phyloP scores from a whole-genome alignment of 163 green algal species.

The Scenedesmus sp. region DNA sequence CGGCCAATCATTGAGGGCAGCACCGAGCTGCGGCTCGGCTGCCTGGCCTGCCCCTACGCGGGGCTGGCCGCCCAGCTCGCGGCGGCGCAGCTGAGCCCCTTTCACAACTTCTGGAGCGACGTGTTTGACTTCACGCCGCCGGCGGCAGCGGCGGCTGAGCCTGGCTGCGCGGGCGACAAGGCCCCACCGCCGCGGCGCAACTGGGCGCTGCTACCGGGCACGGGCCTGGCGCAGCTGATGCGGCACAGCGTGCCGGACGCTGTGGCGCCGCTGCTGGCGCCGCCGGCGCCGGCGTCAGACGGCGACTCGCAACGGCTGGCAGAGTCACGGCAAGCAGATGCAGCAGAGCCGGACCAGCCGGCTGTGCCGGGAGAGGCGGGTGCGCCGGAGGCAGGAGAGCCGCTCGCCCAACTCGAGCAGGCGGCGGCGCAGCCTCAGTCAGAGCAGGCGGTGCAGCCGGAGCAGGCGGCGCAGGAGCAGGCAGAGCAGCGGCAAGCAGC shows the following conservation, averaged over 20 bases:
- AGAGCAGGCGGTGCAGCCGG: too few relatives aligned
- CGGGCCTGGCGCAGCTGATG: neutral
- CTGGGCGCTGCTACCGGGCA: conserved; percentile 22
- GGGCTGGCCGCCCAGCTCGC: conserved; percentile 63
- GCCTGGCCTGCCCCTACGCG: conserved; percentile 63
- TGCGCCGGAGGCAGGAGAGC: too few relatives aligned
- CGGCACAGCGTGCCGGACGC: neutral
- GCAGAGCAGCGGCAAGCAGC: neutral
- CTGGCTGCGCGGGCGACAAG: neutral
- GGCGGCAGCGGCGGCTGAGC: neutral
- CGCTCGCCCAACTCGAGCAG: too few relatives aligned
- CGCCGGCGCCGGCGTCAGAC: neutral
- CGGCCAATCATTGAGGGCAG: conserved; percentile 72
- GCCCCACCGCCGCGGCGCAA: conserved; percentile 14
- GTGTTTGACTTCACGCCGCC: conserved; percentile 74
- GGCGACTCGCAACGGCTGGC: neutral
- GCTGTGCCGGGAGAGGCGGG: too few relatives aligned
- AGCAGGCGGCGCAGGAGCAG: too few relatives aligned
- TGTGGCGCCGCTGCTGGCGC: conserved; percentile 17
- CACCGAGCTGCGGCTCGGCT: conserved; percentile 56
- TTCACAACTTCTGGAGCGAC: conserved; percentile 72
- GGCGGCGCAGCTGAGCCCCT: conserved; percentile 47
- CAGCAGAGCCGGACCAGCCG: too few relatives aligned
- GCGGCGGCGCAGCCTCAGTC: too few relatives aligned
- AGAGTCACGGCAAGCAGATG: too few relatives aligned